These are phyloP conservation scores for Xylariaceae sp. DNA, from an alignment of 2,329 filamentous ascomycete genomes.

Conservation along the genomic window DNA sequence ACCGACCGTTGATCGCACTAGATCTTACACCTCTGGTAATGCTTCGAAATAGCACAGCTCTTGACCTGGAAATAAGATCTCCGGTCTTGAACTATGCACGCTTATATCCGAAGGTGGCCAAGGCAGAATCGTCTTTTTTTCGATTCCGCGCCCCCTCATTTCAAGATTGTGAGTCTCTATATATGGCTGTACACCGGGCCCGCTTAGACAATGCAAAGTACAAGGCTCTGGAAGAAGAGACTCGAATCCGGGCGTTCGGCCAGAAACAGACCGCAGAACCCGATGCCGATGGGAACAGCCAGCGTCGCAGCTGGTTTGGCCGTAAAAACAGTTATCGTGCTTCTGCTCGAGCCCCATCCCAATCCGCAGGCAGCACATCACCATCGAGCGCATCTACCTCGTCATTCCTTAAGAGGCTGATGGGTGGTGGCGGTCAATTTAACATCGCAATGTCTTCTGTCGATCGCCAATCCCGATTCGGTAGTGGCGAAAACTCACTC, in stretches of 20 bases:
- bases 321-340: conserved; percentile 64
- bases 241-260: conserved; percentile 69
- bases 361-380: conserved; percentile 69
- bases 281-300: conserved; percentile 46
- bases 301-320: conserved; percentile 57
- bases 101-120: conserved; percentile 64
- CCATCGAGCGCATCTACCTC: conserved; percentile 61
- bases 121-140: conserved; percentile 68
- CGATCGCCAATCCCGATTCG: conserved; percentile 53
- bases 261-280: conserved; percentile 50
- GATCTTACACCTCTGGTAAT: conserved; percentile 90
- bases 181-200: conserved; percentile 81
- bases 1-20: conserved; percentile 60
- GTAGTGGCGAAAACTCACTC: conserved; percentile 54
- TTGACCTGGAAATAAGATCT: conserved; percentile 92
- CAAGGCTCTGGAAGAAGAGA: conserved; percentile 65
- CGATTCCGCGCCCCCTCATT: conserved; percentile 81
- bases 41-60: conserved; percentile 82
- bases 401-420: conserved; percentile 78
- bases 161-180: conserved; percentile 77
- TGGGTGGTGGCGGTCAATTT: conserved; percentile 70
- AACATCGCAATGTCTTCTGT: conserved; percentile 80
- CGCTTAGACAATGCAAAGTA: conserved; percentile 92
- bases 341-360: conserved; percentile 58
- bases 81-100: conserved; percentile 62